phyloP scores from a whole-genome alignment of 352 stramenopile genomes.

The Pythium coloratum region DNA sequence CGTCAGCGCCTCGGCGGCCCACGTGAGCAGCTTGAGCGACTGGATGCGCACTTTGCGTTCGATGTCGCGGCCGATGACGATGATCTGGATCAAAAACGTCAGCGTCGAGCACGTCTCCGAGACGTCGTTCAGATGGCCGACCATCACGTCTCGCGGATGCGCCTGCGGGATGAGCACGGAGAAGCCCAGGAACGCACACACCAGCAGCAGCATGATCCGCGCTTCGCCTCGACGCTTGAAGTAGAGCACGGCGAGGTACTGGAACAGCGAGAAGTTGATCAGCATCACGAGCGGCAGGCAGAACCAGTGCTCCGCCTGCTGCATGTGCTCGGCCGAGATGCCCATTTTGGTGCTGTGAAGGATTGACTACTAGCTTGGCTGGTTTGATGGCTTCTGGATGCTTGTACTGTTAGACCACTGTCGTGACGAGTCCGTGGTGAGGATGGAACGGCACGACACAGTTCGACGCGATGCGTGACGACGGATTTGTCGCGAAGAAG shows the following conservation, averaged over 20 bases:
- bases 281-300: conserved; percentile 18
- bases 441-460: too few relatives aligned
- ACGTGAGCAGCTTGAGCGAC: conserved; percentile 5
- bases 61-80: conserved; percentile 25
- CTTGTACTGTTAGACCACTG: too few relatives aligned
- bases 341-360: too few relatives aligned
- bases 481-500: too few relatives aligned
- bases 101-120: conserved; percentile 21
- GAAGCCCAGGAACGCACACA: conserved; percentile 19
- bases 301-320: neutral
- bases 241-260: conserved; percentile 21
- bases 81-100: conserved; percentile 31
- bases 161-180: conserved; percentile 17
- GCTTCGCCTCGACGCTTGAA: conserved; percentile 6
- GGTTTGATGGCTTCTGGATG: too few relatives aligned
- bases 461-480: too few relatives aligned
- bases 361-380: too few relatives aligned
- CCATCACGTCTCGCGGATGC: conserved; percentile 1
- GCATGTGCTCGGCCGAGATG: too few relatives aligned
- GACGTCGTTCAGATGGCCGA: conserved; percentile 22
- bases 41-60: conserved; percentile 18
- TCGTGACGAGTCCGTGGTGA: too few relatives aligned
- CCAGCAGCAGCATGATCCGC: conserved; percentile 9
- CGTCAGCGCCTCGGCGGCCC: too few relatives aligned
- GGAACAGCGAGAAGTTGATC: conserved; percentile 25